A percentile compares a stretch with the other conserved stretches of the same genome.
These are phyloP conservation scores for Tuber melanosporum DNA, from an alignment of 495 filamentous ascomycete genomes.

Conservation along the genomic window DNA sequence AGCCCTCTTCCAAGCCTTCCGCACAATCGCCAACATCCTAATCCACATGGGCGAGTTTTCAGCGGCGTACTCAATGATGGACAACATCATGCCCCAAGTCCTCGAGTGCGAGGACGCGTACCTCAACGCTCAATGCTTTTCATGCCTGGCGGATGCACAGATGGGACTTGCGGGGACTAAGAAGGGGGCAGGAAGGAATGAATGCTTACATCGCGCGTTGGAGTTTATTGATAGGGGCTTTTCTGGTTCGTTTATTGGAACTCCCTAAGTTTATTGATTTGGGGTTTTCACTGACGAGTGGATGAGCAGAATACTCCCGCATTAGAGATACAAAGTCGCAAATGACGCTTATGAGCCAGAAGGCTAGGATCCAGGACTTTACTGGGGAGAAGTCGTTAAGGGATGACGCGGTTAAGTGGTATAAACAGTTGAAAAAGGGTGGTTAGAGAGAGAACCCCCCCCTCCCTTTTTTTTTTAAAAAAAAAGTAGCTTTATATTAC, in stretches of 20 bases:
- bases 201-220: conserved; percentile 59
- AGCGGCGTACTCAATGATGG: conserved; percentile 59
- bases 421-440: conserved; percentile 36
- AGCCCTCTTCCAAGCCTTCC: conserved; percentile 70
- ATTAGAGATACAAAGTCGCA: conserved; percentile 69
- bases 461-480: background rate
- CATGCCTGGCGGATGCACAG: conserved; percentile 70
- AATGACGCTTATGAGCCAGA: conserved; percentile 80
- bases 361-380: conserved; percentile 70
- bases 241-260: conserved; percentile 18
- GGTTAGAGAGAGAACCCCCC: background rate
- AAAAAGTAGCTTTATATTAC: background rate
- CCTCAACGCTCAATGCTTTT: conserved; percentile 63
- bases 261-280: background rate
- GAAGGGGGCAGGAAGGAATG: conserved; percentile 45
- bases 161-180: conserved; percentile 62
- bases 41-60: conserved; percentile 68
- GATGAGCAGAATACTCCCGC: conserved; percentile 57
- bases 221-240: conserved; percentile 64
- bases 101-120: conserved; percentile 65
- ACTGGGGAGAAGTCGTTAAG: conserved; percentile 64
- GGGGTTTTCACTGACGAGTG: conserved; percentile 1
- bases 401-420: conserved; percentile 51
- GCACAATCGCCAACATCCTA: conserved; percentile 61
- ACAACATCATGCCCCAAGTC: conserved; percentile 72